Evolutionary conservation across 768 basidiomycete species (phyloP), one percentile per base, ranked within the genome.

Genomic region (Boletus reticuloceps): DNA sequence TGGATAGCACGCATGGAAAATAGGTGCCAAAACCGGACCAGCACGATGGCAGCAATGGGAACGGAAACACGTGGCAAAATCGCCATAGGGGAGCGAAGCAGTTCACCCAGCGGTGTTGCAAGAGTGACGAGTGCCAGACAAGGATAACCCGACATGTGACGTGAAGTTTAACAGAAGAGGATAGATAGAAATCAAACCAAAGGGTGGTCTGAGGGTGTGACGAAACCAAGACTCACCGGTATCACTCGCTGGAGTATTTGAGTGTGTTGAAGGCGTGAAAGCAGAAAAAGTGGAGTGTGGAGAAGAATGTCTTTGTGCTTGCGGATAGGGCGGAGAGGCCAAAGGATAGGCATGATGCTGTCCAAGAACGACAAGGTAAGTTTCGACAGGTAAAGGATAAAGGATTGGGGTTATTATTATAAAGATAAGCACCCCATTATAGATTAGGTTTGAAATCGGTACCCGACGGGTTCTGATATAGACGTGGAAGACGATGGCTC

Each of bases 241-340:
- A 37, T 69, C 68, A 16, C 69, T 69, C 27, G 54, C 55, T 29
- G 68, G 67, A 10, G 68, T 69, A 12, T 60, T 58, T 6, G 65
- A 52, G 19, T 71, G 63, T 3, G 62, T 53, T 29, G 69, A 55
- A 16, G 67, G 59, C 2, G 67, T 68, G 50, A 62, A 54, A 5
- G 56, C 54, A 14, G 67, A 54, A 46, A 64, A 58, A 4, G 60
- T 48, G 19, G 65, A 47, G 6, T 51, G 61, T 11, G 68, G 58
- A 32, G 68, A 61, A 5, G 69, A 58, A 4, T 53, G 58, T 1
- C 61, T 27, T 9, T 43, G 59, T 22, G 55, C 17, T 14, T 60
- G 61, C 6, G 43, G 53, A 39, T 58, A 47, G 2, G 62, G 5
- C 7, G 36, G 32, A 5, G 52, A 16, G 5, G 54, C 14, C 1